Base-by-base conservation (phyloP, 306 rosid genomes). In the Hippophae tibetana region DNA sequence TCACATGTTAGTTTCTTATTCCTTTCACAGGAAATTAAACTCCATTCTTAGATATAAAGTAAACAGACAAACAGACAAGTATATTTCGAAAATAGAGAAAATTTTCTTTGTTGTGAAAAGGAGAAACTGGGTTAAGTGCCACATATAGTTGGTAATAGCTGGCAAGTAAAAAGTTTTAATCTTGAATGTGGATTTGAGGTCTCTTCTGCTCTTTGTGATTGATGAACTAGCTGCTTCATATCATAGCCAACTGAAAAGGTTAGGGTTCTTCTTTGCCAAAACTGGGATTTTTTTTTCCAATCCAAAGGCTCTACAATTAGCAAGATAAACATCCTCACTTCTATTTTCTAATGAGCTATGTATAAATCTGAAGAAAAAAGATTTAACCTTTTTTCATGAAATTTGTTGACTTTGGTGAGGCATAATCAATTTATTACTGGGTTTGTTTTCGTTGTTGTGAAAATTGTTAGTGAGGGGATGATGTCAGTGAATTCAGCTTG, bases 401-500 rank as follows among this genome's bases (percentile, higher is more conserved):
- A 42, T 1, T 63, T 43, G 31, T 42, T 53, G 42, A 3, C 9
- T 42, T 43, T 9, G 9, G 40, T 65, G 12, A 8, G 8, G 38
- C 26, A 31, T 31, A 31, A 31, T 31, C 38, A 53, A 14, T 53
- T 53, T 53, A 25, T 25, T 1, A 23, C 38, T 4, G 57, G 40
- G 42, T 53, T 53, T 53, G 57, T 9, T 25, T 53, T 46, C 10
- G 31, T 14, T 25, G 23, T 40, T 27, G 61, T 42, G 71, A 54
- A 68, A 43, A 40, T 41, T 56, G 43, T 9, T 50, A 56, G 71
- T 46, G 62, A 57, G 70, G 85, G 70, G 72, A 88, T 88, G 92
- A 84, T 83, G 95, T 86, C 88, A 27, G 92, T 83, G 68, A 81
- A 84, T 50, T 85, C 95, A 1, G 57, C 64, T 14, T 74, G 87